Evolutionary conservation across 78 protist species (phyloP).

Genomic region (Polysphondylium violaceum): DNA sequence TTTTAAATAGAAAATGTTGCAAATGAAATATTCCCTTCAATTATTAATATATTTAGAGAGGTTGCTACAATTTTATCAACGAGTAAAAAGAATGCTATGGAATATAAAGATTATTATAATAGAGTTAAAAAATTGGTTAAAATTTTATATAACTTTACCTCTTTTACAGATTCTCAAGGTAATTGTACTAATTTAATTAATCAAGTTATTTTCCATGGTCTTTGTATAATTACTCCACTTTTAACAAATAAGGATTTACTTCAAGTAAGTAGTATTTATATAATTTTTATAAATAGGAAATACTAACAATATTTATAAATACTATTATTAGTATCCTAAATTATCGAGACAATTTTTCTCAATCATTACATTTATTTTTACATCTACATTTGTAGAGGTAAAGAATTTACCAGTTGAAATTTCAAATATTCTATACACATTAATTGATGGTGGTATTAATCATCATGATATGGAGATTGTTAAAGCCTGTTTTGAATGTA

Average conservation of each 20-base stretch:
- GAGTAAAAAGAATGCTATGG: not conserved
- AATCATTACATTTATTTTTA: conserved; percentile 23
- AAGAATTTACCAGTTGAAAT: conserved; percentile 21
- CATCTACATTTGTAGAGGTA: conserved; percentile 8
- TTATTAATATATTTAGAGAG: conserved; percentile 26
- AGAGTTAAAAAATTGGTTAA: conserved; percentile 46
- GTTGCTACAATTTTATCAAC: not conserved
- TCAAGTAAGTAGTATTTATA: not conserved
- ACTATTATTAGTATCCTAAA: conserved; percentile 35
- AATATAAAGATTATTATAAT: conserved; percentile 52
- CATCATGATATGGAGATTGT: conserved; percentile 71
- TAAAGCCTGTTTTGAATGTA: conserved; percentile 37
- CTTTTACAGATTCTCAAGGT: conserved; percentile 19
- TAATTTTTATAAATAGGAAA: not conserved
- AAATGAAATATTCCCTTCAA: not conserved
- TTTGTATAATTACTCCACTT: conserved; percentile 44
- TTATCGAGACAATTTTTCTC: conserved; percentile 31
- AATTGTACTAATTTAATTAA: conserved; percentile 6
- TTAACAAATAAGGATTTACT: conserved; percentile 38
- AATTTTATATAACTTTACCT: conserved; percentile 21
- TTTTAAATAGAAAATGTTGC: conserved; percentile 36
- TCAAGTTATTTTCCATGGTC: conserved; percentile 23
- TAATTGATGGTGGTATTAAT: conserved; percentile 48
- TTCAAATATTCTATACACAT: not conserved
- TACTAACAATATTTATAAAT: not conserved